These are phyloP conservation scores for Aspergillus carlsbadensis DNA, from an alignment of 495 filamentous ascomycete species.

Conservation along the genomic window DNA sequence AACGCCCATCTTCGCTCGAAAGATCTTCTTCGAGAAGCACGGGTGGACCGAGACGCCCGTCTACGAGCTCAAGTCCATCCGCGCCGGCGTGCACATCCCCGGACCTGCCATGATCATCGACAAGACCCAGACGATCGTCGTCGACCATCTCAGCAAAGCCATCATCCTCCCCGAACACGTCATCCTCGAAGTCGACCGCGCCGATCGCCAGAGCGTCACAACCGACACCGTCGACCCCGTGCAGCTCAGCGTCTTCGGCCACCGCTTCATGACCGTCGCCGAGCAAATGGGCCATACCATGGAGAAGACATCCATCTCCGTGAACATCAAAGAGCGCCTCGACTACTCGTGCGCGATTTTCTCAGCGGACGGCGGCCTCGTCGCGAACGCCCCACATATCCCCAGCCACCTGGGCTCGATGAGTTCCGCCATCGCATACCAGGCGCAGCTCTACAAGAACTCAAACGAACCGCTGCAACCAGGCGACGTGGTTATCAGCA, in stretches of 20 bases:
- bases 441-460: conserved; percentile 75
- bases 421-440: conserved; percentile 83
- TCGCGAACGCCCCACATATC: conserved; percentile 87
- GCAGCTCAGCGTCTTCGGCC: conserved; percentile 86
- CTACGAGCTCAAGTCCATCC: conserved; percentile 71
- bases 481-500: conserved; percentile 91
- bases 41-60: conserved; percentile 73
- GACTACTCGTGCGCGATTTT: conserved; percentile 93
- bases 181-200: conserved; percentile 62
- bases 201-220: conserved; percentile 67
- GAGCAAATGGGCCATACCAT: conserved; percentile 90
- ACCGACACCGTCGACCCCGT: conserved; percentile 58
- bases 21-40: conserved; percentile 51
- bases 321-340: conserved; percentile 88
- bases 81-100: conserved; percentile 63
- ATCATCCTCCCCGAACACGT: conserved; percentile 62
- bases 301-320: conserved; percentile 89
- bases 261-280: conserved; percentile 92
- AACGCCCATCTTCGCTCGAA: conserved; percentile 15
- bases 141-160: conserved; percentile 66
- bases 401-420: conserved; percentile 87
- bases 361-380: conserved; percentile 73
- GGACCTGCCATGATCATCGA: conserved; percentile 91
- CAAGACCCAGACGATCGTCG: conserved; percentile 89
- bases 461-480: conserved; percentile 70